Evolutionary conservation across 345 rosid genomes (phyloP).

Genomic region (Populus deltoides): DNA sequence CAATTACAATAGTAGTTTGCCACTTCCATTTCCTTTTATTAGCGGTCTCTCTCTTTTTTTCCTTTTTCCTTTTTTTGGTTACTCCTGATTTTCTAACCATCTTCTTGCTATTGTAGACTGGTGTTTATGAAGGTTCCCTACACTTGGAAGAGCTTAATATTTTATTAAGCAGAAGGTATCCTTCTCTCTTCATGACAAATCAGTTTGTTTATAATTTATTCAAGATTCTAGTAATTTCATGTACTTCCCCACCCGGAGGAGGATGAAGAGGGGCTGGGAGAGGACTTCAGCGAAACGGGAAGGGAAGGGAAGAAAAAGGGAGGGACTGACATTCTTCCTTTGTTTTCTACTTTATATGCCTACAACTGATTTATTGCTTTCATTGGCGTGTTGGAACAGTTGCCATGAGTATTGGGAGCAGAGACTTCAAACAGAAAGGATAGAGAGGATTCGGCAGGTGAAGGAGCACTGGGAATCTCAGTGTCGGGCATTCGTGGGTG

Average conservation of each 20-base stretch:
- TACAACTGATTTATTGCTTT: background rate
- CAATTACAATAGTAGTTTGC: background rate
- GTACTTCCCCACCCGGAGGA: background rate
- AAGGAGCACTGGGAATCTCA: conserved; percentile 85
- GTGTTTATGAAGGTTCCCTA: conserved; percentile 64
- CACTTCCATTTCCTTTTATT: background rate
- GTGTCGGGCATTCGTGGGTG: conserved; percentile 64
- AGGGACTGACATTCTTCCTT: background rate
- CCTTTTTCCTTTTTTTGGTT: too few relatives aligned
- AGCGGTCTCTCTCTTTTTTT: too few relatives aligned
- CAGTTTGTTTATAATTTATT: background rate
- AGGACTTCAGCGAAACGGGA: background rate
- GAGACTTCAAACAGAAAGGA: conserved; percentile 62
- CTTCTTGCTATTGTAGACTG: conserved; percentile 31
- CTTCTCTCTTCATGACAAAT: background rate
- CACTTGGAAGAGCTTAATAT: conserved; percentile 83
- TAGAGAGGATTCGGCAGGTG: conserved; percentile 61
- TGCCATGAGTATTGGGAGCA: conserved; percentile 73
- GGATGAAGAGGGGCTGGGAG: too few relatives aligned
- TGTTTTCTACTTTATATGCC: background rate
- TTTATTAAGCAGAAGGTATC: conserved; percentile 66
- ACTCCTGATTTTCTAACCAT: background rate
- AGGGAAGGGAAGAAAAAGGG: background rate
- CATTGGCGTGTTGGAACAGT: conserved; percentile 35
- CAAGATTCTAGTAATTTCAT: background rate